phyloP scores from a whole-genome alignment of 2,329 filamentous ascomycete species.

The Paecilomyces sp. region DNA sequence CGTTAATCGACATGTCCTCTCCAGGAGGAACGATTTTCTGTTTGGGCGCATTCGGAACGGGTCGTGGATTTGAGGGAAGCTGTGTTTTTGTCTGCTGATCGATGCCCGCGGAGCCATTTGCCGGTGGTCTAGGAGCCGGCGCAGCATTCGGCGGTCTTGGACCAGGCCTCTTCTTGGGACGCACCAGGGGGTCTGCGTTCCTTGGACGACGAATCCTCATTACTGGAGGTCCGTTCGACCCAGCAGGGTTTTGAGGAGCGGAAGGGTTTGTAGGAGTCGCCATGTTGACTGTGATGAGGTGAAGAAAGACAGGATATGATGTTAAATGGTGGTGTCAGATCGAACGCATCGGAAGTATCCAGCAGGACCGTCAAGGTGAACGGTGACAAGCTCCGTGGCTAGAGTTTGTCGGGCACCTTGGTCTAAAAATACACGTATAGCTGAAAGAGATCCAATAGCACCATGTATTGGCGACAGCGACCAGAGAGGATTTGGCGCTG shows the following conservation, averaged over 20 bases:
- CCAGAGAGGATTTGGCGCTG: background rate
- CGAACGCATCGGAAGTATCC: background rate
- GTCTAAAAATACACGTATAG: background rate
- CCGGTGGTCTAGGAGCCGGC: conserved; percentile 8
- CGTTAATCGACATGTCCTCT: conserved; percentile 30
- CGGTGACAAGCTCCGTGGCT: background rate
- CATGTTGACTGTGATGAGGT: conserved; percentile 11
- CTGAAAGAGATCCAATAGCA: background rate
- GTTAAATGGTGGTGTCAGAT: background rate
- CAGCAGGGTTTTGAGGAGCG: conserved; percentile 40
- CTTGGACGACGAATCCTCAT: conserved; percentile 44
- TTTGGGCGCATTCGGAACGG: conserved; percentile 13
- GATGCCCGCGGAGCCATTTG: conserved; percentile 15
- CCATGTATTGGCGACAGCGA: background rate
- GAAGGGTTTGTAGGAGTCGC: conserved; percentile 37
- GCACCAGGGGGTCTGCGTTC: conserved; percentile 56
- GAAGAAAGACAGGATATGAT: background rate
- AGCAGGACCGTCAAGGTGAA: background rate
- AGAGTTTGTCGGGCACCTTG: background rate
- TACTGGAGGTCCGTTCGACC: conserved; percentile 38
- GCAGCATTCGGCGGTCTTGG: conserved; percentile 16
- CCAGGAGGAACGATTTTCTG: conserved; percentile 12
- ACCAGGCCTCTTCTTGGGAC: conserved; percentile 46
- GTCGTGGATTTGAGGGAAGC: conserved; percentile 7
- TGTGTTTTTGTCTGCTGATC: conserved; percentile 16